Percentiles rank a stretch among this genome's conserved stretches.
Conservation (phyloP, 495 filamentous ascomycete genomes). For the Pseudevernia furfuracea region DNA sequence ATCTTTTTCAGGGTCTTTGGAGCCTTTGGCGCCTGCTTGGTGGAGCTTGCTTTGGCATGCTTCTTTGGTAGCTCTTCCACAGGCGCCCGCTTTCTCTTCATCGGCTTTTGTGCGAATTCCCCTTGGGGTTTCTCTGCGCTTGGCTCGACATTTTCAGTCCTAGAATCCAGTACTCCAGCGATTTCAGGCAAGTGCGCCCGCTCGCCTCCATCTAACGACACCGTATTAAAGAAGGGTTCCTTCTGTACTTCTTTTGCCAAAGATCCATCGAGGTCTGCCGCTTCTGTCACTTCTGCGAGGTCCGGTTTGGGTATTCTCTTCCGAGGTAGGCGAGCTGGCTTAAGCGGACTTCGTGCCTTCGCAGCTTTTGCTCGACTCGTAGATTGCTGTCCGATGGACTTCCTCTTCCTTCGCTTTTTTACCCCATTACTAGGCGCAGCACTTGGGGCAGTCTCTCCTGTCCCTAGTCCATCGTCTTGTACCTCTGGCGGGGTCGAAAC, state of each 20-base stretch:
- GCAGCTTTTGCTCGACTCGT: conserved; percentile 11
- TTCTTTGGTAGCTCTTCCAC: conserved; percentile 9
- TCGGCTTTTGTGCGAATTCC: not conserved
- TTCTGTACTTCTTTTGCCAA: not conserved
- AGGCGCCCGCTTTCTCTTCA: conserved; percentile 7
- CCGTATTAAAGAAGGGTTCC: not conserved
- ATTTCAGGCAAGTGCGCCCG: not conserved
- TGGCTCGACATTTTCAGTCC: not conserved
- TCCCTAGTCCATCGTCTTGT: conserved; percentile 5
- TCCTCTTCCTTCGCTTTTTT: conserved; percentile 26
- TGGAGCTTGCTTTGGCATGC: not conserved
- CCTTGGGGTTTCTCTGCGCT: not conserved
- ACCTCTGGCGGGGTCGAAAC: not conserved
- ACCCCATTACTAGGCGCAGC: conserved; percentile 2
- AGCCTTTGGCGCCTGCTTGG: not conserved
- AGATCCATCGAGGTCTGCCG: not conserved
- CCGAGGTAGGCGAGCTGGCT: not conserved
- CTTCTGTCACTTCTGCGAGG: not conserved
- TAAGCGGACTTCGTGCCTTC: not conserved
- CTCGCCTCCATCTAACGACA: not conserved
- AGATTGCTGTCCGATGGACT: conserved; percentile 24
- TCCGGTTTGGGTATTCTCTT: not conserved
- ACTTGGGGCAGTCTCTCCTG: not conserved
- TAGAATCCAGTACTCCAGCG: not conserved
- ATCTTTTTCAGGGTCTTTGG: not conserved